phyloP scores from a whole-genome alignment of 495 filamentous ascomycete species.

The Penicillium ucsense region DNA sequence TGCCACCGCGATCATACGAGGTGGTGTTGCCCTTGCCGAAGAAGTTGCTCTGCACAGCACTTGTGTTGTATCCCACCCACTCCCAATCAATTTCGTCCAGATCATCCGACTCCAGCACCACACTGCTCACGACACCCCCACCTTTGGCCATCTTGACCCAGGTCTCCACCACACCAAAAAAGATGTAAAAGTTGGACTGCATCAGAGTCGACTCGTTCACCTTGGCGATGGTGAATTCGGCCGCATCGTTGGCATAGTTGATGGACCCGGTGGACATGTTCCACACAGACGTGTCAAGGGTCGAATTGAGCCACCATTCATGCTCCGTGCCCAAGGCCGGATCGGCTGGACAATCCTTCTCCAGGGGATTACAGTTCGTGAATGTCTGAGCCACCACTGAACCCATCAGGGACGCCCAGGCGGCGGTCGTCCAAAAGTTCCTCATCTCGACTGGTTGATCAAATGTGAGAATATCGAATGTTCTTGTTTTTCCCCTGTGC shows the following conservation, averaged over 20 bases:
- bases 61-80: constrained; percentile 45
- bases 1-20: constrained; percentile 61
- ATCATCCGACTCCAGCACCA: constrained; percentile 81
- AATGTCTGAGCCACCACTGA: constrained; percentile 31
- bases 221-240: constrained; percentile 54
- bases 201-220: constrained; percentile 58
- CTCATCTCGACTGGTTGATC: constrained; percentile 12
- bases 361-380: constrained; percentile 57
- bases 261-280: constrained; percentile 52
- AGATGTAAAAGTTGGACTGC: constrained; percentile 68
- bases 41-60: constrained; percentile 78
- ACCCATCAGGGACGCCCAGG: constrained; percentile 17
- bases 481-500: no score
- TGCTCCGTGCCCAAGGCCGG: constrained; percentile 55
- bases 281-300: constrained; percentile 45
- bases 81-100: constrained; percentile 94
- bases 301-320: constrained; percentile 53
- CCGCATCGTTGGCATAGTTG: constrained; percentile 45
- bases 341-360: constrained; percentile 55
- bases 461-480: no score
- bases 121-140: constrained; percentile 66
- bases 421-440: constrained; percentile 14
- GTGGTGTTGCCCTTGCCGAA: constrained; percentile 79
- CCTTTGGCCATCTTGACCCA: constrained; percentile 64
- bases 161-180: constrained; percentile 70